Base-by-base conservation (phyloP, 1,284 basidiomycete genomes). In the Leccinum ponderosum region DNA sequence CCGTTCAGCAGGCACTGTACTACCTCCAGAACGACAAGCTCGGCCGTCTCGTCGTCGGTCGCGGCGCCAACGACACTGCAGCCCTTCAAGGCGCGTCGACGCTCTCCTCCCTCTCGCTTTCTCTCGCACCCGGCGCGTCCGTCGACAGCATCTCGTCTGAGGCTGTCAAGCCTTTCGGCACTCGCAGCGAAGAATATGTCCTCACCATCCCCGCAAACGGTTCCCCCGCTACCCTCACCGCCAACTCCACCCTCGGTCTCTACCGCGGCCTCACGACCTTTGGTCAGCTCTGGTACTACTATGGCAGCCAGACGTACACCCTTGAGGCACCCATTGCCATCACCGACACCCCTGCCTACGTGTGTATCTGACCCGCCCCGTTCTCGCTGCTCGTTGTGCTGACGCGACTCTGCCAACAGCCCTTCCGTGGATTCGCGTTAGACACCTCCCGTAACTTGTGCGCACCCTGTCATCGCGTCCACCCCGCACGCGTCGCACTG, bases 231-330 rank as follows among this genome's bases (percentile, higher is more conserved):
- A 81, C 76, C 0, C 76, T 97, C 53, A 79, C 73, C 0, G 90
- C 94, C 3, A 86, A 85, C 29, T 29, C 90, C 39, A 85, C 91
- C 0, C 76, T 97, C 20, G 94, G 94, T 0, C 76, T 95, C 12
- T 85, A 88, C 60, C 81, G 95, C 57, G 95, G 93, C 1, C 75
- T 97, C 64, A 89, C 91, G 29, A 95, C 93, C 1, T 94, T 97
- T 72, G 78, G 80, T 42, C 93, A 95, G 76, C 75, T 97, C 37
- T 90, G 86, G 83, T 93, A 90, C 68, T 79, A 82, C 37, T 76
- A 77, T 53, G 71, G 67, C 9, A 80, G 72, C 9, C 74, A 75
- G 29, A 82, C 80, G 1, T 92, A 92, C 63, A 81, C 83, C 0
- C 71, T 85, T 54, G 75, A 84, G 47, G 84, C 86, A 0, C 91